Percentiles rank a stretch among this genome's conserved stretches.
Evolutionary conservation across 768 basidiomycete species (phyloP).

Genomic region (Macrocybe gigantea): DNA sequence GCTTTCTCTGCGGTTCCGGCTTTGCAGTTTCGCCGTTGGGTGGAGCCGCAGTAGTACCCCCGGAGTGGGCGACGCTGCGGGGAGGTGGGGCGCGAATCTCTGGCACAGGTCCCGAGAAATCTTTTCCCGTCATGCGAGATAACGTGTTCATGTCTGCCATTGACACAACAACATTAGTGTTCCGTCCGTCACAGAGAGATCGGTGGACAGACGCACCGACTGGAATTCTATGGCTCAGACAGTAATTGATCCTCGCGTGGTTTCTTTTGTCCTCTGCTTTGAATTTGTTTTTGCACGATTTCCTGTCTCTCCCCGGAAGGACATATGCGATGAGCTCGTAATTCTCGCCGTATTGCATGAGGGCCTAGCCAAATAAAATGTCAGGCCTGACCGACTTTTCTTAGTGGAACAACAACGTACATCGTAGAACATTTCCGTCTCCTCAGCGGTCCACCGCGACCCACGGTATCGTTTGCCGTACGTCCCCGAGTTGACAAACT

Average conservation of each 20-base stretch:
- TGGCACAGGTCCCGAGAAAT: conserved; percentile 78
- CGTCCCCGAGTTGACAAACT: conserved; percentile 80
- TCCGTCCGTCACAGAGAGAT: background rate
- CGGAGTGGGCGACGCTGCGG: conserved; percentile 14
- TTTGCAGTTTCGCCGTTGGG: conserved; percentile 4
- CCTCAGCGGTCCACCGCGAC: conserved; percentile 83
- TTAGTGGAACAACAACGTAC: conserved; percentile 34
- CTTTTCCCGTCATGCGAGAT: conserved; percentile 78
- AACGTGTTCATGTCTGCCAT: conserved; percentile 63
- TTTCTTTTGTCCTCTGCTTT: conserved; percentile 85
- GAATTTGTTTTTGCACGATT: conserved; percentile 91
- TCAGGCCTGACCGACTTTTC: background rate
- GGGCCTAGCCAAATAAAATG: conserved; percentile 48
- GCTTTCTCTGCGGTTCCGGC: conserved; percentile 8
- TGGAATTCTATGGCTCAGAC: conserved; percentile 68
- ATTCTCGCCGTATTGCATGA: conserved; percentile 86
- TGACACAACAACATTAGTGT: background rate
- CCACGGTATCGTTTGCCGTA: conserved; percentile 79
- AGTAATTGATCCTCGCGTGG: conserved; percentile 66
- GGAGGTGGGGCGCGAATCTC: conserved; percentile 46
- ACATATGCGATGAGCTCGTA: conserved; percentile 88
- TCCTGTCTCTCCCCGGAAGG: conserved; percentile 79
- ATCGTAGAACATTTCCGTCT: conserved; percentile 84
- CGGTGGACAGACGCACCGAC: conserved; percentile 49
- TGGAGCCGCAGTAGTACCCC: conserved; percentile 10